Base-by-base conservation (phyloP, 306 rosid species). In the Medicago arabica region DNA sequence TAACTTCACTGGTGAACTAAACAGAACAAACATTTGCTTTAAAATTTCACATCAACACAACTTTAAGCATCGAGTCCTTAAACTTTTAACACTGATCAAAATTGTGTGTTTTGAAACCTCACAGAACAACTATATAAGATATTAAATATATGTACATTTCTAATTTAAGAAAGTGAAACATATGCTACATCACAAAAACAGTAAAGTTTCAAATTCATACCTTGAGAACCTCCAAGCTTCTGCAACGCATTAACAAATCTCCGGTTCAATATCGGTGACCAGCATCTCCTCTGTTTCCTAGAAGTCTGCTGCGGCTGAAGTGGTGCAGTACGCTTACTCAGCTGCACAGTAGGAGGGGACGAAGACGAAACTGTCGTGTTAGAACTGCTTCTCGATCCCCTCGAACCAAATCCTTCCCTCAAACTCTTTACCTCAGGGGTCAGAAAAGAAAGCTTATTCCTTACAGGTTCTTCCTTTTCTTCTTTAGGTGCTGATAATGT, bases 151-250 rank as follows among this genome's bases (percentile, higher is more conserved):
- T 58, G 38, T 64, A 75, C 21, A 75, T 78, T 77, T 67, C 62
- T 64, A 72, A 28, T 60, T 78, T 40, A 82, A 83, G 75, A 63
- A 23, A 78, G 59, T 67, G 15, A 77, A 57, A 13, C 19, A 47
- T 7, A 59, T 4, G 46, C 19, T 12, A 25, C 47, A 69, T 81
- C 69, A 58, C 79, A 34, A 44, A 40, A 16, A 10, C 13, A 73
- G 28, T 28, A 64, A 9, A 14, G 41, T 39, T 71, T 76, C 49
- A 83, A 69, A 49, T 34, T 72, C 91, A 78, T 53, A 96, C 99
- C 99, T 85, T 92, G 99, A 81, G 97, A 85, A 68, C 99, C 99
- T 62, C 99, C 99, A 8, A 96, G 97, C 83, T 92, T 93, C 82
- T 92, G 96, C 90, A 96, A 82, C 15, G 99, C 96, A 83, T 76